These are phyloP conservation scores for Haplosporangium gracile DNA, from an alignment of 192 early-diverging fungal genomes.

Conservation along the genomic window DNA sequence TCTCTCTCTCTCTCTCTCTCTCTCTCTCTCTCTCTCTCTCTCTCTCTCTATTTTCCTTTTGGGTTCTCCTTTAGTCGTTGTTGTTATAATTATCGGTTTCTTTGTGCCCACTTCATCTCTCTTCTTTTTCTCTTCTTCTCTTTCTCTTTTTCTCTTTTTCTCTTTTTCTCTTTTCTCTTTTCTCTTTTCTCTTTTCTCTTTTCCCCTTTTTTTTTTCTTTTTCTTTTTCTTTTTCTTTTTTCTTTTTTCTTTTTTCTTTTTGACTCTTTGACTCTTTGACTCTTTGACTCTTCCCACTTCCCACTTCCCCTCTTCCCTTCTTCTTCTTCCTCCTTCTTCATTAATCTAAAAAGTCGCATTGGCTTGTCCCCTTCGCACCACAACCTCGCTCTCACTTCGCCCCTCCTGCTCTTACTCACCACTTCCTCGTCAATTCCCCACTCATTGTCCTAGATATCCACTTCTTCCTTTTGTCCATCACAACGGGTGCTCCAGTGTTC, in stretches of 20 bases:
- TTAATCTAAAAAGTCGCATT: neutral
- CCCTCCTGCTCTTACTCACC: neutral
- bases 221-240: neutral
- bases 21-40: too few species aligned
- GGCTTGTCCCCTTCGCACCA: neutral
- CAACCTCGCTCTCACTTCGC: neutral
- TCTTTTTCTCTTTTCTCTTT: neutral
- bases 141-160: neutral
- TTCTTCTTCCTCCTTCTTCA: neutral
- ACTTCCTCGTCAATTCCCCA: neutral
- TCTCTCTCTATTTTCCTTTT: neutral
- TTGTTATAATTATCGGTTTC: neutral
- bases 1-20: too few species aligned
- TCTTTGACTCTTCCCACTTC: neutral
- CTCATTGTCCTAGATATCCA: neutral
- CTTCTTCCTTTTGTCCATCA: neutral
- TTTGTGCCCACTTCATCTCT: neutral
- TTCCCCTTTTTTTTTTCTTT: neutral
- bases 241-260: neutral
- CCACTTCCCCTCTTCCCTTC: neutral
- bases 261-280: neutral
- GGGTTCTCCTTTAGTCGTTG: neutral
- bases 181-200: neutral
- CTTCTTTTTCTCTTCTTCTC: neutral
- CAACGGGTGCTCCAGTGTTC: neutral